Evolutionary conservation across 495 filamentous ascomycete species (phyloP).

Genomic region (Podospora sp.): DNA sequence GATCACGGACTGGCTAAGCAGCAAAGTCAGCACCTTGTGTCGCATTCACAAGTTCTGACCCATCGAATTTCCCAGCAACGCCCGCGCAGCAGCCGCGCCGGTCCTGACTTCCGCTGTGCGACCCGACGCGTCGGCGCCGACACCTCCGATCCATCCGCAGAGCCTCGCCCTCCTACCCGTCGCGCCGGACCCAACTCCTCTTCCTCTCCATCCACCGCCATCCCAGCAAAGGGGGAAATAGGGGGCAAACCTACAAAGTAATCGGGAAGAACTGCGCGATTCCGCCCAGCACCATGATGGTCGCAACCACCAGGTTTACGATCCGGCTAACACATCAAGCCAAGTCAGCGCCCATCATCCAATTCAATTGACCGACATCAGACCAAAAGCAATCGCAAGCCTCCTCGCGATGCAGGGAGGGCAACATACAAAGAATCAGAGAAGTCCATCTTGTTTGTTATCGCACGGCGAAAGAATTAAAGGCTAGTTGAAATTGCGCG

Average conservation of each 20-base stretch:
- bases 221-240: not conserved
- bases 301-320: slow-evolving; percentile 87
- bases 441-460: slow-evolving; percentile 32
- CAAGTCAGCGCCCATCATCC: slow-evolving; percentile 2
- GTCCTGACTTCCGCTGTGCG: not conserved
- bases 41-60: not conserved
- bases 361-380: not conserved
- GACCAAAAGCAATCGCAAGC: too few species aligned
- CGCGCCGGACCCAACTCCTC: not conserved
- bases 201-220: not conserved
- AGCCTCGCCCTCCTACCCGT: not conserved
- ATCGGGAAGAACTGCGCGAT: slow-evolving; percentile 82
- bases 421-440: slow-evolving; percentile 34
- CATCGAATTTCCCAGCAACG: not conserved
- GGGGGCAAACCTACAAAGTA: slow-evolving; percentile 50
- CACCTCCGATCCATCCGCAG: not conserved
- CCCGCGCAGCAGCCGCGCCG: not conserved
- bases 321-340: slow-evolving; percentile 65
- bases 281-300: slow-evolving; percentile 86
- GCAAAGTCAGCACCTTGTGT: slow-evolving; percentile 6
- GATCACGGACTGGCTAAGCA: slow-evolving; percentile 64
- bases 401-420: not conserved
- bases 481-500: not conserved
- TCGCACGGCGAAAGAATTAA: slow-evolving; percentile 7
- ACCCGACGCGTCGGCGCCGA: not conserved